phyloP scores from a whole-genome alignment of 2,329 filamentous ascomycete species.

The Diaporthe sp. region DNA sequence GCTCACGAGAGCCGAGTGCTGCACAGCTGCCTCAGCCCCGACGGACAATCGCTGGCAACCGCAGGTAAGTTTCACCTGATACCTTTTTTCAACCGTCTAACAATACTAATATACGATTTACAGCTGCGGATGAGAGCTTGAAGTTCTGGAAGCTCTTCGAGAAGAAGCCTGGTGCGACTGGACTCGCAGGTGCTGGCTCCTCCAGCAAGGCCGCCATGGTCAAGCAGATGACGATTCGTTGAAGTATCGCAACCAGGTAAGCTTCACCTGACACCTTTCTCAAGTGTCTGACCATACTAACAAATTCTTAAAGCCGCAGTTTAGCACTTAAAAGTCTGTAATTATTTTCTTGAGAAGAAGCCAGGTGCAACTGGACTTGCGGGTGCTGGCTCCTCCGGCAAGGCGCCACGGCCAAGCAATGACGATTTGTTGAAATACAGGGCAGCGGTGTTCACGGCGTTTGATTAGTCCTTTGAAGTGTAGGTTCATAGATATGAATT shows the following conservation, averaged over 20 bases:
- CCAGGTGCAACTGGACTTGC: slow-evolving; percentile 77
- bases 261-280: slow-evolving; percentile 45
- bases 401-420: slow-evolving; percentile 95
- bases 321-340: slow-evolving; percentile 98
- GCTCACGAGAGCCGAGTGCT: slow-evolving; percentile 97
- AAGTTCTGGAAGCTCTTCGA: slow-evolving; percentile 99
- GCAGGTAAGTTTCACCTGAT: slow-evolving; percentile 70
- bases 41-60: slow-evolving; percentile 97
- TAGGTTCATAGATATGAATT: background rate
- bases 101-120: slow-evolving; percentile 47
- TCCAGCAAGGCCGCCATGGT: slow-evolving; percentile 86
- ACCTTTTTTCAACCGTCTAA: background rate
- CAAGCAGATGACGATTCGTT: slow-evolving; percentile 96
- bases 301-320: slow-evolving; percentile 76
- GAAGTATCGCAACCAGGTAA: slow-evolving; percentile 81
- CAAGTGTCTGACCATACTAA: slow-evolving; percentile 47
- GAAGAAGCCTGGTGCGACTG: slow-evolving; percentile 88
- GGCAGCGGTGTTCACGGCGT: background rate
- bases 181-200: slow-evolving; percentile 74
- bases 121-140: slow-evolving; percentile 92
- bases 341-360: slow-evolving; percentile 99
- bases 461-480: background rate
- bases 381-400: slow-evolving; percentile 77
- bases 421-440: slow-evolving; percentile 81
- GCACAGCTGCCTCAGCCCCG: slow-evolving; percentile 96